Evolutionary conservation across 495 filamentous ascomycete species (phyloP), one percentile per base, ranked within the genome.

Genomic region (Wilcoxina mikolae): DNA sequence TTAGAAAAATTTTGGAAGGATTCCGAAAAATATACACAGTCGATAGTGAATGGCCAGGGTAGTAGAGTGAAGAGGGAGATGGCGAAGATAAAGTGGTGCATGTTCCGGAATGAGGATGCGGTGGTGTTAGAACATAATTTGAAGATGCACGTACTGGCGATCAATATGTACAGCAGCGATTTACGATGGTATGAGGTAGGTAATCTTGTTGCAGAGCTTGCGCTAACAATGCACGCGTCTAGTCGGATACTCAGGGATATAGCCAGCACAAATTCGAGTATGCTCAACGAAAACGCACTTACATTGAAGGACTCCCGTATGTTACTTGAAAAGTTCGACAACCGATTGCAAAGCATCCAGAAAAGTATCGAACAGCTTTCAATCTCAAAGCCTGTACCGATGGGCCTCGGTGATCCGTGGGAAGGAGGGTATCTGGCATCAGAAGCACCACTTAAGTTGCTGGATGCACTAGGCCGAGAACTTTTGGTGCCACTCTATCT

Each of bases 1-100:
- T 46, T 66, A 9, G 46, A 54, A 11, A 57, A 65, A 10, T 67
- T 65, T 26, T 22, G 31, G 12, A 25, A 11, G 0, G 54, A 29
- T 3, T 31, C 54, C 17, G 49, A 29, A 29, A 60, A 35, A 15
- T 35, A 35, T 15, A 35, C 31, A 15, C 31, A 35, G 31, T 15
- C 31, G 5, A 35, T 35, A 5, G 31, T 35, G 7, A 35, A 35
- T 35, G 15, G 15, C 5, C 31, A 35, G 31, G 31, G 31, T 7
- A 35, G 31, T 35, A 5, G 15, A 15, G 7, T 35, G 31, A 35
- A 35, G 15, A 5, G 31, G 15, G 31, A 5, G 7, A 35, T 35
- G 5, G 31, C 31, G 31, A 35, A 35, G 31, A 35, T 35, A 35
- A 35, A 35, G 31, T 35, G 31, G 31, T 35, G 31, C 31, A 35